These are phyloP conservation scores for Aspergillus sparsus DNA, from an alignment of 495 filamentous ascomycete genomes.

Conservation along the genomic window DNA sequence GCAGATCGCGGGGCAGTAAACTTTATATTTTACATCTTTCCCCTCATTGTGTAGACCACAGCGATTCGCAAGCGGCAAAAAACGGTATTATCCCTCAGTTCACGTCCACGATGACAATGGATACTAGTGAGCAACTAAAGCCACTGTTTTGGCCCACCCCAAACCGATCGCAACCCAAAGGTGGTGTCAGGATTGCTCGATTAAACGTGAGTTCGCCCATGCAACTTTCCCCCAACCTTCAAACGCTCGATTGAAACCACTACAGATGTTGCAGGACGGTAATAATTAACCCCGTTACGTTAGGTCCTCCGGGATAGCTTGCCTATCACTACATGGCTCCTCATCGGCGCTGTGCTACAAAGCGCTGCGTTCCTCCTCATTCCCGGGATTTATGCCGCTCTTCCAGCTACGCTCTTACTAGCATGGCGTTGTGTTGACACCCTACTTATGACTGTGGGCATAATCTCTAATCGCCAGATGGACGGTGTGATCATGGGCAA, in stretches of 20 bases:
- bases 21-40: neutral
- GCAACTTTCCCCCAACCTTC: neutral
- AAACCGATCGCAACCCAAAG: neutral
- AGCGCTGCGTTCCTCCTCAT: constrained; percentile 34
- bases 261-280: neutral
- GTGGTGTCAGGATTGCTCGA: neutral
- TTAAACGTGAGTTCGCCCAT: constrained; percentile 1
- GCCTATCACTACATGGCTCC: constrained; percentile 42
- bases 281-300: neutral
- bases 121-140: neutral
- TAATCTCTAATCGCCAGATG: constrained; percentile 39
- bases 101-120: neutral
- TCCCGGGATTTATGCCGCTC: constrained; percentile 27
- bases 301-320: constrained; percentile 24
- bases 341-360: constrained; percentile 46
- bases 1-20: neutral
- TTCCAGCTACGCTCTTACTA: constrained; percentile 39
- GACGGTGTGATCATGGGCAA: constrained; percentile 36
- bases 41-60: neutral
- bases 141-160: neutral
- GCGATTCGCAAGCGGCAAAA: neutral
- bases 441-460: constrained; percentile 27
- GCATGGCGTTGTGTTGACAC: constrained; percentile 27
- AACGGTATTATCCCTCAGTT: neutral
- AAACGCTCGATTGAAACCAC: neutral